These are phyloP conservation scores for Liquidambar formosana DNA, from an alignment of 164 flowering plant genomes.

Conservation along the genomic window DNA sequence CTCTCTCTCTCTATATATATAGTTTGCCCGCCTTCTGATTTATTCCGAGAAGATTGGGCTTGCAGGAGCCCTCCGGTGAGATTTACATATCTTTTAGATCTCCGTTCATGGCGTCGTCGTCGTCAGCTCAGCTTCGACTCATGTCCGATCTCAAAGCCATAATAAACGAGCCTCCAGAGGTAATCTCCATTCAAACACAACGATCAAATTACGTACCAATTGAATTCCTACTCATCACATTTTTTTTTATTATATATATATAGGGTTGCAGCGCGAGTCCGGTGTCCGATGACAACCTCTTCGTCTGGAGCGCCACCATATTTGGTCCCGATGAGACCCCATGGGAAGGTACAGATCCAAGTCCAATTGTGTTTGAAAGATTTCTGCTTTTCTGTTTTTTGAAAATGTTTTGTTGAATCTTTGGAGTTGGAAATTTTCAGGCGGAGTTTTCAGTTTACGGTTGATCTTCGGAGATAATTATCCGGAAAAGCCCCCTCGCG, in stretches of 20 bases:
- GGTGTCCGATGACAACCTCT: conserved; percentile 42
- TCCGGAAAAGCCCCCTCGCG: conserved; percentile 56
- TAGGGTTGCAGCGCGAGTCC: conserved; percentile 67
- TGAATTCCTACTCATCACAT: too few relatives aligned
- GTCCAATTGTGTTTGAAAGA: neutral
- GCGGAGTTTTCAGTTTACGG: conserved; percentile 51
- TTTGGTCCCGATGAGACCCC: conserved; percentile 61
- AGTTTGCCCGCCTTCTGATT: too few relatives aligned
- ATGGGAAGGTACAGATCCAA: conserved; percentile 42
- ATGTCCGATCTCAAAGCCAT: conserved; percentile 63
- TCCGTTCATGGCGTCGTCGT: conserved; percentile 14
- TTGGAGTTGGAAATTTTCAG: conserved; percentile 26
- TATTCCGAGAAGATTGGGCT: too few relatives aligned
- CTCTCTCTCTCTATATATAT: too few relatives aligned
- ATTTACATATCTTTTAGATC: neutral
- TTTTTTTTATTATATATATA: neutral
- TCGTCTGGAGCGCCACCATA: conserved; percentile 59
- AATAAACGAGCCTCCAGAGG: conserved; percentile 57
- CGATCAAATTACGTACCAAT: too few relatives aligned
- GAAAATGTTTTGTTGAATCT: neutral
- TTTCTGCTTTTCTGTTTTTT: conserved; percentile 1
- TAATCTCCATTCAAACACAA: neutral
- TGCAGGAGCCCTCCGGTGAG: too few relatives aligned
- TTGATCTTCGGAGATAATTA: conserved; percentile 44
- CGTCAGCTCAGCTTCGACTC: conserved; percentile 55